Evolutionary conservation across 495 filamentous ascomycete species (phyloP), one percentile per base, ranked within the genome.

Genomic region (Hypomontagnella monticulosa): DNA sequence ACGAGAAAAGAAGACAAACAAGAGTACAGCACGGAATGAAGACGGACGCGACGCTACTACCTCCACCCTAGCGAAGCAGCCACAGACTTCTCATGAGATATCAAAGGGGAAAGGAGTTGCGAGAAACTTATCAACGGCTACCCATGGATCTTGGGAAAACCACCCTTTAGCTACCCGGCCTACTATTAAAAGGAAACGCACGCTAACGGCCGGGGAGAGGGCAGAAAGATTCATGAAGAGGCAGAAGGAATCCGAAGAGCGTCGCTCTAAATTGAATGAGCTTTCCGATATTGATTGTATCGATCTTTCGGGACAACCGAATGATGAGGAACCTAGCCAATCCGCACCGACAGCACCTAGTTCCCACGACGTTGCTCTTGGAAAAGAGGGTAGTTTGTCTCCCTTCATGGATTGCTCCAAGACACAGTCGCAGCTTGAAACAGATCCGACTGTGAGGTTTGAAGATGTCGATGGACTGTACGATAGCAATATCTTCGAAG

Each of bases 221-320:
- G 38, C 6, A 27, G 12, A 40, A 18, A 49, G 33, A 9, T 19
- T 23, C 2, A 4, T 7, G 19, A 61, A 58, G 34, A 57, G 20
- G n/a, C 43, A 44, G 20, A 37, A 20, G 11, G 34, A 63, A n/a
- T 3, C 33, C 11, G 19, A 23, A n/a, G 20, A 50, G 4, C 12
- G 54, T n/a, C 15, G n/a, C 14, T 43, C 57, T 3, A 34, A 33
- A 32, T 70, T 38, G 36, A 61, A 42, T 36, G 47, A 30, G 12
- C 38, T 59, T n/a, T 64, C 67, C 14, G 71, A 75, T 40, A 48
- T 76, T 30, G 78, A 80, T 12, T 78, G 63, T 44, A 73, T 81
- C 42, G 78, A 81, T 30, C 71, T 81, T 16, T 73, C 71, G 0
- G 61, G 49, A 8, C 5, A 16, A 0, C 18, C 27, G 10, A 36